phyloP scores from a whole-genome alignment of 768 basidiomycete species.

The Hypholoma fasciculare region DNA sequence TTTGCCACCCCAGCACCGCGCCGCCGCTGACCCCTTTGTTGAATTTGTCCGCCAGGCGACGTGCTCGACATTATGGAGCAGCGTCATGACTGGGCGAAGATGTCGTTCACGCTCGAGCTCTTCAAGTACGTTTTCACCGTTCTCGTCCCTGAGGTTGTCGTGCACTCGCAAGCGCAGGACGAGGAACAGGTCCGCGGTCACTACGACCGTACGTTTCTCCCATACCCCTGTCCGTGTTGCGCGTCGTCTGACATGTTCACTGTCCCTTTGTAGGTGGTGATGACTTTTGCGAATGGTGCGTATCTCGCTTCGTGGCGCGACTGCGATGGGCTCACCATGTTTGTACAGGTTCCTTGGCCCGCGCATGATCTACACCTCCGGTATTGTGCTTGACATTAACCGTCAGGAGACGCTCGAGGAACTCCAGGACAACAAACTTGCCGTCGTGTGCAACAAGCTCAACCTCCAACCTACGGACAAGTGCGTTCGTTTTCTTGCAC shows the following conservation, averaged over 20 bases:
- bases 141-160: conserved; percentile 90
- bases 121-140: conserved; percentile 91
- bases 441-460: conserved; percentile 93
- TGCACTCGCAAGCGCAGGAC: conserved; percentile 90
- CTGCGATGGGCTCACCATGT: background rate
- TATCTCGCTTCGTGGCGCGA: background rate
- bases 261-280: conserved; percentile 72
- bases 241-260: background rate
- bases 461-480: conserved; percentile 84
- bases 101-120: conserved; percentile 86
- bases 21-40: conserved; percentile 10
- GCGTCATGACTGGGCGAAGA: conserved; percentile 93
- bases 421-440: conserved; percentile 98
- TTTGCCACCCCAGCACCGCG: background rate
- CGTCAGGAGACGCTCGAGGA: conserved; percentile 84
- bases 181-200: conserved; percentile 94
- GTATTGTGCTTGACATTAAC: conserved; percentile 73
- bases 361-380: conserved; percentile 97
- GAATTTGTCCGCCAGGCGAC: conserved; percentile 58
- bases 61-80: conserved; percentile 92
- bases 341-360: conserved; percentile 84
- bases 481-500: conserved; percentile 19
- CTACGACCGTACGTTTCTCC: conserved; percentile 75
- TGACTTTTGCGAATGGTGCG: conserved; percentile 90
- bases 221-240: background rate